Base-by-base conservation (phyloP, 139 green algal species). In the Micromonas pusilla region DNA sequence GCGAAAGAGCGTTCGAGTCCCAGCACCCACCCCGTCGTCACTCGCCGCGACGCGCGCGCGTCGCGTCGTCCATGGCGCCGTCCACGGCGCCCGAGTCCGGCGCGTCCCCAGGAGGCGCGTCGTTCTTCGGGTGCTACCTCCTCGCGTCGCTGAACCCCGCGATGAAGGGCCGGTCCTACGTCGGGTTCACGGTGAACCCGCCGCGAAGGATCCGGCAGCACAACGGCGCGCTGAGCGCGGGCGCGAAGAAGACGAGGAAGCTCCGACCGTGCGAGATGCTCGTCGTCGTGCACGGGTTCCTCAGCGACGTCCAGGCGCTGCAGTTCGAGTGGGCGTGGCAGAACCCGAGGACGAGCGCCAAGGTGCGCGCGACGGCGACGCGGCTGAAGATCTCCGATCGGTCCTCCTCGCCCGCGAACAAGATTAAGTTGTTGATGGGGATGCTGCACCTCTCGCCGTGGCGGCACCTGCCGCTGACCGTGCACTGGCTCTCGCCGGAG, bases 271-370 rank as follows among this genome's bases (percentile, higher is more conserved):
- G 93, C 90, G 89, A 95, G 63, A 97, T 97, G 93, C 87, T 91
- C 1, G 82, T 96, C 0, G 86, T 97, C 1, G 79, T 96, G 26
- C 91, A 95, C 37, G 76, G 76, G 23, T 81, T 81, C 16, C 39
- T 64, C 0, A 70, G 32, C 0, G 84, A 95, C 85, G 85, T 88
- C 1, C 84, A 90, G n/a, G 93, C 93, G 3, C 86, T 97, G 76
- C 90, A 96, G 81, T 97, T 97, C 89, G 93, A 97, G 77, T 97
- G 93, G 92, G 92, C 93, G 0, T 97, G 92, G 92, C 93, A 97
- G 84, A 90, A 97, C 81, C 92, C 93, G 0, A 52, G 78, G 16
- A 86, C 81, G 31, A 90, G 79, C 33, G 79, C 86, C 34, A 87
- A 85, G 16, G 88, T 88, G 6, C 75, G 86, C 9, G 78, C 28